phyloP scores from a whole-genome alignment of 805 yeast species.

The Teunomyces atbi region DNA sequence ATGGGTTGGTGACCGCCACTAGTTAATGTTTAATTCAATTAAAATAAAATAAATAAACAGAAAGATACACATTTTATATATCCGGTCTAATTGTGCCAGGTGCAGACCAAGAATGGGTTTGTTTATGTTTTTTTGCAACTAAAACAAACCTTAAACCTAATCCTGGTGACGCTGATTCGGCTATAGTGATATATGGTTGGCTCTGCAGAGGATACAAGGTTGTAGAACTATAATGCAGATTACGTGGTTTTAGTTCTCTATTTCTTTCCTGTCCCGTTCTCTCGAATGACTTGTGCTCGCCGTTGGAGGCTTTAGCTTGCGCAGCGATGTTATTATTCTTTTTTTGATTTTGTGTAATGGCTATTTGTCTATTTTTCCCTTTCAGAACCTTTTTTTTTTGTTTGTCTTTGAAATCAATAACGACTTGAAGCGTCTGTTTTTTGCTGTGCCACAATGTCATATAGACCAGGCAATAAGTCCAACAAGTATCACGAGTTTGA shows the following conservation, averaged over 20 bases:
- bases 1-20: constrained; percentile 67
- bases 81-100: not conserved
- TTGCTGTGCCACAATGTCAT: constrained; percentile 22
- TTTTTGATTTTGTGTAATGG: not conserved
- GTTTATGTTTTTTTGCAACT: not conserved
- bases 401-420: not conserved
- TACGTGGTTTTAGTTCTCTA: too few relatives aligned
- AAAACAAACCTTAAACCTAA: not conserved
- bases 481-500: constrained; percentile 39
- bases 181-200: too few relatives aligned
- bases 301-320: too few relatives aligned
- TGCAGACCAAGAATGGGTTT: too few relatives aligned
- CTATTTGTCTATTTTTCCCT: not conserved
- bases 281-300: not conserved
- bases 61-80: not conserved
- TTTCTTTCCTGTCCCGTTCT: not conserved
- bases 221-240: too few relatives aligned
- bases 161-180: too few relatives aligned
- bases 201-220: too few relatives aligned
- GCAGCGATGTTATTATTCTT: not conserved
- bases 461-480: constrained; percentile 23
- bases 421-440: not conserved
- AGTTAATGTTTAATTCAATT: constrained; percentile 2
- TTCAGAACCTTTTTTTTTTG: not conserved
- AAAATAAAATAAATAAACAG: not conserved